Base-by-base conservation (phyloP, 345 rosid species). In the Boechera stricta region DNA sequence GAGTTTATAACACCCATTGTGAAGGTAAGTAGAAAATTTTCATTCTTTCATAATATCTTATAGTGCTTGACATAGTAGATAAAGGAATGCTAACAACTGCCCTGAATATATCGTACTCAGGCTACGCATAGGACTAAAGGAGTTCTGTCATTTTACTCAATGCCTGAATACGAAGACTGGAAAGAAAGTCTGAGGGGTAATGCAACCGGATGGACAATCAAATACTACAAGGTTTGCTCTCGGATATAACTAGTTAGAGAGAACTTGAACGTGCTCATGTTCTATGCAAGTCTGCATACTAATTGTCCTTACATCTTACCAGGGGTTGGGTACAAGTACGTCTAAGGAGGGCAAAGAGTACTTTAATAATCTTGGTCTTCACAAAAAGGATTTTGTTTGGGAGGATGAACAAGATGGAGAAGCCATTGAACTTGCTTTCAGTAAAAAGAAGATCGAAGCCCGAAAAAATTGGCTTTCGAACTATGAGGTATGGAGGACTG, bases 311-410 rank as follows among this genome's bases (percentile, higher is more conserved):
- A 44, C 13, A 44, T 44, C 16, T 51, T 64, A 31, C 16, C 51
- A 93, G 99, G 99, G 99, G 82, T 65, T 96, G 90, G 98, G 99
- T 75, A 96, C 99, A 67, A 96, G 94, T 82, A 85, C 88, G 0
- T 73, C 88, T 13, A 74, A 81, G 69, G 98, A 96, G 76, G 99
- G 91, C 31, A 87, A 77, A 81, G 87, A 90, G 16, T 96, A 96
- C 82, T 96, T 96, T 66, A 32, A 52, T 36, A 72, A 81, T 32
- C 87, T 96, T 65, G 67, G 33, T 13, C 68, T 74, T 82, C 97
- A 93, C 86, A 87, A 80, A 85, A 96, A 96, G 67, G 98, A 96
- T 81, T 96, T 96, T 70, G 52, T 86, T 10, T 93, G 99, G 99
- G 76, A 41, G 45, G 82, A 82, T 75, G 98, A 96, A 6, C 82